phyloP scores from a whole-genome alignment of 306 rosid species.

The Fagus sylvatica region DNA sequence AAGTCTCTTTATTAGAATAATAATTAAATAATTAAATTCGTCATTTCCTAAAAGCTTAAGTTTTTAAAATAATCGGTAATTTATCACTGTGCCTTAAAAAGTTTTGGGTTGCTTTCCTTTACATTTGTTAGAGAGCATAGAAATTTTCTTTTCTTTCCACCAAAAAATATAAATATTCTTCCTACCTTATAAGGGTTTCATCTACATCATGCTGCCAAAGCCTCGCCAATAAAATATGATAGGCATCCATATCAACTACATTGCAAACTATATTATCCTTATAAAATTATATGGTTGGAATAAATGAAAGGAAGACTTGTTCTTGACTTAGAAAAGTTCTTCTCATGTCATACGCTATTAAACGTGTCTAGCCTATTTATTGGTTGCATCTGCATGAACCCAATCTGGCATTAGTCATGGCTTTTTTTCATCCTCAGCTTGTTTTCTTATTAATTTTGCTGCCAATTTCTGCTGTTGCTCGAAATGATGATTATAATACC shows the following conservation, averaged over 20 bases:
- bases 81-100: not conserved
- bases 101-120: not conserved
- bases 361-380: too few species aligned
- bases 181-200: not conserved
- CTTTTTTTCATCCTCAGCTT: not conserved
- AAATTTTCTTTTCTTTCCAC: not conserved
- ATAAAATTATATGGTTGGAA: too few species aligned
- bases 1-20: too few species aligned
- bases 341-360: too few species aligned
- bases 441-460: not conserved
- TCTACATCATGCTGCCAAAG: not conserved
- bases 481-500: constrained; percentile 13
- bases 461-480: not conserved
- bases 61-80: too few species aligned
- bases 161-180: not conserved
- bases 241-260: not conserved
- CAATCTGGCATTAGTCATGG: too few species aligned
- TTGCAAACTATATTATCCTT: not conserved
- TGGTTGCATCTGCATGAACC: too few species aligned
- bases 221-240: not conserved
- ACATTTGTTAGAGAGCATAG: not conserved
- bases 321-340: not conserved
- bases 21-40: too few species aligned
- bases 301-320: too few species aligned
- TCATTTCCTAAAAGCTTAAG: too few species aligned